Evolutionary conservation across 306 rosid species (phyloP).

Genomic region (Corylus avellana): DNA sequence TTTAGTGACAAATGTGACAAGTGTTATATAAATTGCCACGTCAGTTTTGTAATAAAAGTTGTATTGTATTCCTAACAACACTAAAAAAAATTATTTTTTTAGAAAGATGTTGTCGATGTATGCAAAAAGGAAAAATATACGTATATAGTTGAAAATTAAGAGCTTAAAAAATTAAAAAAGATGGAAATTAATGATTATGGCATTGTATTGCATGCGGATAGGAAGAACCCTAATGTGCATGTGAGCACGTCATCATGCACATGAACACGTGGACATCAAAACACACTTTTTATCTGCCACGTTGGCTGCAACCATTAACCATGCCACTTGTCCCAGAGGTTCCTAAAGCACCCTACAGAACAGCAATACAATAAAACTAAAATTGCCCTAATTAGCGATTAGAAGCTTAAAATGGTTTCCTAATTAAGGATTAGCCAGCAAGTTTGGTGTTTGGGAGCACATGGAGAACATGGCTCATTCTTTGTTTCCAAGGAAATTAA

Average conservation of each 20-base stretch:
- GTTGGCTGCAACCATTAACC: constrained; percentile 9
- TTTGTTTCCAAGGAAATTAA: background rate
- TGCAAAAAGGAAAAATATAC: no score
- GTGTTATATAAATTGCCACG: no score
- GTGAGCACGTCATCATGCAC: constrained; percentile 7
- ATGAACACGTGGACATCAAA: constrained; percentile 9
- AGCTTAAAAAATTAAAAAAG: background rate
- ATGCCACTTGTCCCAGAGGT: constrained; percentile 3
- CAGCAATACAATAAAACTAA: background rate
- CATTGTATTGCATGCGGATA: background rate
- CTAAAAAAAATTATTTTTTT: no score
- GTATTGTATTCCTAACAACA: no score
- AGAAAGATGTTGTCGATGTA: no score
- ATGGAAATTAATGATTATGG: background rate
- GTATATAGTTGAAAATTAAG: background rate
- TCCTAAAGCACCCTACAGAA: constrained; percentile 6
- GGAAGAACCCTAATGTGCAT: background rate
- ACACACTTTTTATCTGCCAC: constrained; percentile 1
- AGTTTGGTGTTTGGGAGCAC: background rate
- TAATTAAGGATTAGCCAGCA: background rate
- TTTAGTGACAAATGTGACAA: no score
- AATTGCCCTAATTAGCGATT: background rate
- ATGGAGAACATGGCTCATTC: constrained; percentile 11
- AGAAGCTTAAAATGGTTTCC: background rate
- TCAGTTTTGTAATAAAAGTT: no score